Percentiles rank a stretch among this genome's conserved stretches.
Evolutionary conservation across 768 basidiomycete species (phyloP).

Genomic region (Boletus pseudo-olivaceus): DNA sequence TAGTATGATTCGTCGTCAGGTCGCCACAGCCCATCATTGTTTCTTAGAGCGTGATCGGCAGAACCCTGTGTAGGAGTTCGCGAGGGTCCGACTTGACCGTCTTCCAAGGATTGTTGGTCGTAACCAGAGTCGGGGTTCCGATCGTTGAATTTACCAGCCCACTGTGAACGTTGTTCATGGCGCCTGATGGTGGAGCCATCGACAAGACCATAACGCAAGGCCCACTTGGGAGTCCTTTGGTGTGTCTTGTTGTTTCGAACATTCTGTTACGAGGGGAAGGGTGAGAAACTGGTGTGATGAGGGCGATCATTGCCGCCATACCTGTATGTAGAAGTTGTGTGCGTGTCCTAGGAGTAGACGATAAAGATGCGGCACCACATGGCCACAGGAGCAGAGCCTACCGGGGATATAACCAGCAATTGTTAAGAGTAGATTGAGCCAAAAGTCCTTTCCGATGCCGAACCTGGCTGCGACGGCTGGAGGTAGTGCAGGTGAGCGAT

Average conservation of each 20-base stretch:
- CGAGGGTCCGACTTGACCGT: slow-evolving; percentile 59
- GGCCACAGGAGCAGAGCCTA: slow-evolving; percentile 27
- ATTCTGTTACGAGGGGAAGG: slow-evolving; percentile 50
- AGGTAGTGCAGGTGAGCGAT: slow-evolving; percentile 3
- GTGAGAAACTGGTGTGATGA: background rate
- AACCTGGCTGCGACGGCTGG: slow-evolving; percentile 91
- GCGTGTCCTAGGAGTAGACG: slow-evolving; percentile 56
- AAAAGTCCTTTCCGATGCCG: slow-evolving; percentile 88
- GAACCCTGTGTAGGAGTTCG: slow-evolving; percentile 12
- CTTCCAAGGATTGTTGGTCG: slow-evolving; percentile 70
- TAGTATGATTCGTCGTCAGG: slow-evolving; percentile 78
- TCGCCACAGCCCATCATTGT: slow-evolving; percentile 61
- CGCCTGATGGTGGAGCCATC: slow-evolving; percentile 75
- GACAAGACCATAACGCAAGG: slow-evolving; percentile 84
- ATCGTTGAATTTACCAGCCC: slow-evolving; percentile 86
- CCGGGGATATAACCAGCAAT: slow-evolving; percentile 90
- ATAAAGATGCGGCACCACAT: slow-evolving; percentile 1
- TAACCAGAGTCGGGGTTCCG: slow-evolving; percentile 66
- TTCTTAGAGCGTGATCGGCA: slow-evolving; percentile 14
- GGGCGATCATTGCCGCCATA: slow-evolving; percentile 24
- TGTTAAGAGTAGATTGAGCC: slow-evolving; percentile 84
- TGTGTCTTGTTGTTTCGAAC: slow-evolving; percentile 94
- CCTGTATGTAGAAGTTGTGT: slow-evolving; percentile 94
- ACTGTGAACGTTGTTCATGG: slow-evolving; percentile 76
- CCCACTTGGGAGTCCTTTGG: slow-evolving; percentile 94